Base-by-base conservation (phyloP, 2,329 filamentous ascomycete species). In the Endocalyx cinctus region DNA sequence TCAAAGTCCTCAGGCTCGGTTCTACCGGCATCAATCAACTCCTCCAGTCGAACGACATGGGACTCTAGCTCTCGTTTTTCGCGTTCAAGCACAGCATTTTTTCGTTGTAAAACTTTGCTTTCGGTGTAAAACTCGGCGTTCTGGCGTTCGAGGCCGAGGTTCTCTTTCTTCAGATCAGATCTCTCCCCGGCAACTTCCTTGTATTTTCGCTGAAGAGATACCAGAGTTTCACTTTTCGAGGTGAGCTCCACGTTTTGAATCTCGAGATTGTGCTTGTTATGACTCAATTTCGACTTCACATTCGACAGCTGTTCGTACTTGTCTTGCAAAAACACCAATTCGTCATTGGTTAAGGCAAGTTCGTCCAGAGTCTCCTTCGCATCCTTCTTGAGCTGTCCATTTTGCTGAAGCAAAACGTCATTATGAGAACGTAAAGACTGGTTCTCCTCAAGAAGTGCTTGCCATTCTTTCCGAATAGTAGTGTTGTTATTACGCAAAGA, bases 81-180 rank as follows among this genome's bases (percentile, higher is more conserved):
- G 29, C 64, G 64, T 47, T 68, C 67, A 37, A 69, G 72, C 33
- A 57, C 58, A 16, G 63, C 59, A 41, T 72, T 74, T 47, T 75
- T 46, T 27, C 55, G 44, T 29, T 57, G 49, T 11, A 55, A 44
- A 27, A 39, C 33, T 25, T 52, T 51, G 57, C 71, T 74, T 47
- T 74, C 70, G 35, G 59, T 66, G 43, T 70, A 74, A 45, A 73
- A 74, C 39, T 66, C 69, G 31, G 75, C 70, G 38, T 75, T 75
- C 48, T 73, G 68, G 23, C 67, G 69, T 33, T 72, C 70, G 15
- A 75, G 63, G 42, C 66, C 69, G 20, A 65, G 56, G 38, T 74
- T 72, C 44, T 76, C 72, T 41, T 72, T 58, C 23, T 61, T 60
- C n/a, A 74, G 55, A 7, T 63, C 51, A 3, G 51, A 51, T 46